Evolutionary conservation across 2,329 filamentous ascomycete genomes (phyloP).

Genomic region (Balansia obtecta): DNA sequence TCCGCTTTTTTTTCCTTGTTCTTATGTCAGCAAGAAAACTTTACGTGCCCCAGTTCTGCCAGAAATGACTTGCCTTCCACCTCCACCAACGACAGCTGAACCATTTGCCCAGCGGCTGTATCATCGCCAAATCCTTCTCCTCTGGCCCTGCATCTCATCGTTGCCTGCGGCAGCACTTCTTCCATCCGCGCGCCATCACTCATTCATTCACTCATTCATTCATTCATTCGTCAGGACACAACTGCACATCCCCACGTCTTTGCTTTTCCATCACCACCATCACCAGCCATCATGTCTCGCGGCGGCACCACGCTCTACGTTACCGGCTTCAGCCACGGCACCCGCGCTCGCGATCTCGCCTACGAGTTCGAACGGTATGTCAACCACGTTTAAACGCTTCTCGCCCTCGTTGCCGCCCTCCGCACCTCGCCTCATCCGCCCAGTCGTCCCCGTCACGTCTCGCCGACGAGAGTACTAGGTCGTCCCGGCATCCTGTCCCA

Average conservation of each 20-base stretch:
- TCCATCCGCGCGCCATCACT: conserved; percentile 3
- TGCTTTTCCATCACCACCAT: conserved; percentile 4
- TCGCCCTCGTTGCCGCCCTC: conserved; percentile 26
- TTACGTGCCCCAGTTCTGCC: conserved; percentile 4
- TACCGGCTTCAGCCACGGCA: conserved; percentile 97
- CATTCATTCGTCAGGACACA: conserved; percentile 1
- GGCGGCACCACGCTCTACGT: conserved; percentile 92
- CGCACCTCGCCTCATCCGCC: conserved; percentile 28
- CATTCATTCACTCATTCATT: background rate
- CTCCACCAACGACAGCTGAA: conserved; percentile 4
- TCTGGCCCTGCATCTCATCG: background rate
- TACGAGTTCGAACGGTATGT: conserved; percentile 99
- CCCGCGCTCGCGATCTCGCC: conserved; percentile 95
- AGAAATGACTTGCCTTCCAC: background rate
- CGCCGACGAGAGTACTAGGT: conserved; percentile 19
- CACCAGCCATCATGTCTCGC: conserved; percentile 60
- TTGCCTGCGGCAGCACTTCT: background rate
- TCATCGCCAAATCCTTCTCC: conserved; percentile 2
- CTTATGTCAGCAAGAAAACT: conserved; percentile 13
- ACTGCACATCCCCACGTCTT: conserved; percentile 1
- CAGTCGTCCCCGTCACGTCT: conserved; percentile 23
- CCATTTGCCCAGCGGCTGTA: conserved; percentile 4
- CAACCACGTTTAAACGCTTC: conserved; percentile 34
- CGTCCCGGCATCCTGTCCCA: conserved; percentile 13
- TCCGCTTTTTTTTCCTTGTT: background rate